Percentiles rank a stretch among this genome's conserved stretches.
These are phyloP conservation scores for Peronospora belbahrii DNA, from an alignment of 352 stramenopile genomes.

Conservation along the genomic window DNA sequence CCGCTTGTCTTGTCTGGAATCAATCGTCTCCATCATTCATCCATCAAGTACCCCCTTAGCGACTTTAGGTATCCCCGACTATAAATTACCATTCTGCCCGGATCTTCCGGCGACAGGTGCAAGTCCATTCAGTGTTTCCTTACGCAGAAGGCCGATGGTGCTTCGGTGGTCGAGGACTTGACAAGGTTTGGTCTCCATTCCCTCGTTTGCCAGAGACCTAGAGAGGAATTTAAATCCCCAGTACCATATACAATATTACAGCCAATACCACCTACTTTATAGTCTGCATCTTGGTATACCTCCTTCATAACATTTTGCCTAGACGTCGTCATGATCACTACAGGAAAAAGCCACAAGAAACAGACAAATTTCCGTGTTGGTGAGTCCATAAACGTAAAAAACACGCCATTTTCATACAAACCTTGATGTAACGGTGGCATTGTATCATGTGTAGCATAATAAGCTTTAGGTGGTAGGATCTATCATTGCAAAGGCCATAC, in stretches of 20 bases:
- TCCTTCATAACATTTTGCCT: constrained; percentile 36
- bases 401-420: constrained; percentile 16
- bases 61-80: constrained; percentile 5
- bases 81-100: constrained; percentile 26
- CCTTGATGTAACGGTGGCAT: constrained; percentile 55
- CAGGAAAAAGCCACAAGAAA: background rate
- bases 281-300: constrained; percentile 45
- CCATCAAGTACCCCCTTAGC: no score
- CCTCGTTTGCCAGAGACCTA: constrained; percentile 35
- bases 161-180: constrained; percentile 26
- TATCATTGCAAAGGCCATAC: constrained; percentile 12
- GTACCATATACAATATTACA: constrained; percentile 1
- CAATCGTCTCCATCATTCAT: background rate
- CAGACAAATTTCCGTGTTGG: background rate
- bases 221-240: background rate
- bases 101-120: constrained; percentile 1
- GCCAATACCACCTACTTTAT: constrained; percentile 34
- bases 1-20: constrained; percentile 2
- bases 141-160: constrained; percentile 15
- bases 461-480: constrained; percentile 50
- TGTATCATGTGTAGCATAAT: constrained; percentile 61
- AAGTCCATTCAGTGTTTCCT: background rate
- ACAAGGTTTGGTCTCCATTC: constrained; percentile 12
- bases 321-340: constrained; percentile 49
- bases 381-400: background rate